These are phyloP conservation scores for Achaetomiella virescens DNA, from an alignment of 495 filamentous ascomycete species.

Conservation along the genomic window DNA sequence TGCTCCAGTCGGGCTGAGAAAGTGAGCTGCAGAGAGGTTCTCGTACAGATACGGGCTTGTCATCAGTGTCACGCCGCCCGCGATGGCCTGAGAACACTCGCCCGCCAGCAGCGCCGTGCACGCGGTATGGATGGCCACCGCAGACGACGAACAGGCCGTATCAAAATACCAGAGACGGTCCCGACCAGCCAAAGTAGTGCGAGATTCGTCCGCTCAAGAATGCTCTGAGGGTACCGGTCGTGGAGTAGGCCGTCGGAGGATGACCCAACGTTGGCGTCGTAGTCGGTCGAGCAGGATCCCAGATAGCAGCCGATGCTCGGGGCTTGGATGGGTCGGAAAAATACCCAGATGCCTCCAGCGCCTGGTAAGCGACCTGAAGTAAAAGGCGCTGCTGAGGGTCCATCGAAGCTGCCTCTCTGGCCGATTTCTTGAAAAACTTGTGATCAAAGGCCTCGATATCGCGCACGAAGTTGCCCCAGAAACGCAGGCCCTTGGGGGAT, in stretches of 20 bases:
- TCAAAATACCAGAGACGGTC: constrained; percentile 37
- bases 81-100: constrained; percentile 35
- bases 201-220: too few relatives aligned
- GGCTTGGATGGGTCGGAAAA: neutral
- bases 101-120: constrained; percentile 40
- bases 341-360: constrained; percentile 48
- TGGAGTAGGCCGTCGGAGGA: constrained; percentile 33
- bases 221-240: neutral
- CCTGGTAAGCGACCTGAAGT: constrained; percentile 70
- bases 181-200: constrained; percentile 41
- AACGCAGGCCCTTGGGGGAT: too few relatives aligned
- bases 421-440: constrained; percentile 51
- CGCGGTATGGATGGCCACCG: constrained; percentile 47
- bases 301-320: constrained; percentile 4
- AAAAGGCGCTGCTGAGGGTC: constrained; percentile 75
- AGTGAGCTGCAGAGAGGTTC: constrained; percentile 32
- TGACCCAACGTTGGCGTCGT: constrained; percentile 27
- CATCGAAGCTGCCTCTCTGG: constrained; percentile 48
- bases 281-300: constrained; percentile 24
- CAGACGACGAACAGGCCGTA: constrained; percentile 49
- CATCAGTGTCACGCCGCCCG: constrained; percentile 31
- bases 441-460: constrained; percentile 45
- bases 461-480: constrained; percentile 26
- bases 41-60: constrained; percentile 46
- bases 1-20: constrained; percentile 31